Evolutionary conservation across 345 rosid genomes (phyloP).

Genomic region (Eutrema yunnanense): DNA sequence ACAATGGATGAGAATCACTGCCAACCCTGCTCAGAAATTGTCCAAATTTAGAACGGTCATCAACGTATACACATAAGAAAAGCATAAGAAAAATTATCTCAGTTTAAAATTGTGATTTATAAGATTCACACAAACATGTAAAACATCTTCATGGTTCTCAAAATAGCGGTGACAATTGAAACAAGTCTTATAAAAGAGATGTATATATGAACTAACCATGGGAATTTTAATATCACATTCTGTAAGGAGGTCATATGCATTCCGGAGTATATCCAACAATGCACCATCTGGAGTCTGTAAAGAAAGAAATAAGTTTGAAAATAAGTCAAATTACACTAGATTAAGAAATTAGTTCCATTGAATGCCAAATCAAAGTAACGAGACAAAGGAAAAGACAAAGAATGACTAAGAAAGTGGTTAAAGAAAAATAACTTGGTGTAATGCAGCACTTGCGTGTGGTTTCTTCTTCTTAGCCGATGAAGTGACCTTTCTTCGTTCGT

Average conservation of each 20-base stretch:
- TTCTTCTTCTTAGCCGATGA: constrained; percentile 93
- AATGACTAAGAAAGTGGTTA: not conserved
- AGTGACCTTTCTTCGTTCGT: constrained; percentile 80
- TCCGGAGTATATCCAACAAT: constrained; percentile 70
- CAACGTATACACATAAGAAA: too few species aligned
- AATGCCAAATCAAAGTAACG: constrained; percentile 1
- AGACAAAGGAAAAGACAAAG: not conserved
- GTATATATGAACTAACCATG: constrained; percentile 41
- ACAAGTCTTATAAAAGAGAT: not conserved
- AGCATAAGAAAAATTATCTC: not conserved
- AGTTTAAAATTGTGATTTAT: not conserved
- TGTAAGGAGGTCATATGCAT: constrained; percentile 79
- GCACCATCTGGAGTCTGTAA: constrained; percentile 96
- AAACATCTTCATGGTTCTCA: not conserved
- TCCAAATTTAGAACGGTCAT: too few species aligned
- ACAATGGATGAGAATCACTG: too few species aligned
- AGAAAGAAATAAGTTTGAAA: not conserved
- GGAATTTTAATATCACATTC: constrained; percentile 66
- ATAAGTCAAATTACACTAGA: not conserved
- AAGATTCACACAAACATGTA: not conserved
- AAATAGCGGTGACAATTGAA: not conserved
- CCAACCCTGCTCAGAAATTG: too few species aligned
- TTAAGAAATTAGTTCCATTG: not conserved
- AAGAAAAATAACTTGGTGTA: constrained; percentile 73
- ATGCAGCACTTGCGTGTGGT: constrained; percentile 46